Evolutionary conservation across 1,284 basidiomycete species (phyloP).

Genomic region (Laetiporus sulphureus): DNA sequence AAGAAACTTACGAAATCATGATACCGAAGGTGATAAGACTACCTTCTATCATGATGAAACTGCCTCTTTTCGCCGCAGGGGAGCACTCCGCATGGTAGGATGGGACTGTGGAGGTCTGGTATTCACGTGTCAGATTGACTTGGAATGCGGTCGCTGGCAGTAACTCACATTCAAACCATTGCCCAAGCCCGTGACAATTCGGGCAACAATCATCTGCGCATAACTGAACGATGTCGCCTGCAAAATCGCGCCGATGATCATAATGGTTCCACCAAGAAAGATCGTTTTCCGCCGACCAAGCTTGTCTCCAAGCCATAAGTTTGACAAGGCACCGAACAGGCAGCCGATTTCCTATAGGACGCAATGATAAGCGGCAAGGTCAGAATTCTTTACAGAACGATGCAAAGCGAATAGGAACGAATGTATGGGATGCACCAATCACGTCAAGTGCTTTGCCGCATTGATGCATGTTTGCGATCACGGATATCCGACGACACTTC

Average conservation of each 20-base stretch:
- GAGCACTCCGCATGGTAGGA: constrained; percentile 64
- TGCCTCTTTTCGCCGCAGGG: constrained; percentile 52
- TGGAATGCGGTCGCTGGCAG: too few species aligned
- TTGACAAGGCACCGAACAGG: constrained; percentile 43
- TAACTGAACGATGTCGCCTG: constrained; percentile 49
- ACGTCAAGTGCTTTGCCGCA: constrained; percentile 1
- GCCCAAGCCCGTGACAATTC: constrained; percentile 57
- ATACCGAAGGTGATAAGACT: constrained; percentile 66
- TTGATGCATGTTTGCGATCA: not conserved
- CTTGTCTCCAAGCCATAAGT: constrained; percentile 48
- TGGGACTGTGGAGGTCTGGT: constrained; percentile 57
- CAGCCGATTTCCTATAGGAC: constrained; percentile 44
- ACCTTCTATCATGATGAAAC: constrained; percentile 65
- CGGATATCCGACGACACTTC: not conserved
- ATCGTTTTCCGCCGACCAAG: constrained; percentile 49
- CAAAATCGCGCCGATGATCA: constrained; percentile 60
- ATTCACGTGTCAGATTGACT: too few species aligned
- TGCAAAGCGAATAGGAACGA: too few species aligned
- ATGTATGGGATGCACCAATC: not conserved
- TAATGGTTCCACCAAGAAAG: constrained; percentile 43
- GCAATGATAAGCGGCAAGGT: not conserved
- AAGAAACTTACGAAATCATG: constrained; percentile 51
- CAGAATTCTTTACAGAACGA: too few species aligned
- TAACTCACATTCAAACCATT: constrained; percentile 58
- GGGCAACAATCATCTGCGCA: constrained; percentile 53